Base-by-base conservation (phyloP, 2,329 filamentous ascomycete species). In the Didymella lethalis region DNA sequence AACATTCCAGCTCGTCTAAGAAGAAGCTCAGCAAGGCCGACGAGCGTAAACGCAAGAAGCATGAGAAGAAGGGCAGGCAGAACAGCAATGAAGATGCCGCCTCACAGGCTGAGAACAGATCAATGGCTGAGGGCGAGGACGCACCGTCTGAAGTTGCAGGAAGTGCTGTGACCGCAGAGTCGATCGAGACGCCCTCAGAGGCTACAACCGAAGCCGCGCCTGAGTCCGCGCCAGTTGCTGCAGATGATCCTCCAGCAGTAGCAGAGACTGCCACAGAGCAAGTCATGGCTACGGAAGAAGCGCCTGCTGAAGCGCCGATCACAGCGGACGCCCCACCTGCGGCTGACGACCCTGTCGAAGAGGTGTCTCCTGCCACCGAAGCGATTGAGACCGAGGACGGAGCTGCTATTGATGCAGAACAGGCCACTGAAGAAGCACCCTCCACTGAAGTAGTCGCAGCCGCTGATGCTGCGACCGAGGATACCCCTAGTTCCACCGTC, bases 21-120 rank as follows among this genome's bases (percentile, higher is more conserved):
- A 69, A 68, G 48, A 76, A 69, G 54, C 53, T 51, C 20, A 69
- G 60, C 55, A 75, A 70, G 51, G 46, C 62, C 3, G 70, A 71
- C 0, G 71, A 73, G 31, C 63, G 66, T 20, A 70, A 68, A 32
- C 69, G 65, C 57, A 72, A 67, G 63, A 75, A 68, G 43, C 47
- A 64, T 16, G 47, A 48, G 55, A 50, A 54, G 32, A 71, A 43
- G 63, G 64, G 14, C 64, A 70, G 46, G 61, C 69, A 34, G 68
- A 64, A 48, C 60, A 68, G 49, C 50, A 59, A 43, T 20, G 41
- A 54, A 5, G 43, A 50, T 5, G 32, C 34, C 12, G 6, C 4
- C 3, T 46, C 63, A 11, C 57, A 51, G 16, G 44, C 23, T 38
- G 55, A 64, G 25, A 67, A 65, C 16, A 61, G 54, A 11, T 43